Evolutionary conservation across 176 grass and related monocot species (phyloP).

Genomic region (Calamus simplicifolius): DNA sequence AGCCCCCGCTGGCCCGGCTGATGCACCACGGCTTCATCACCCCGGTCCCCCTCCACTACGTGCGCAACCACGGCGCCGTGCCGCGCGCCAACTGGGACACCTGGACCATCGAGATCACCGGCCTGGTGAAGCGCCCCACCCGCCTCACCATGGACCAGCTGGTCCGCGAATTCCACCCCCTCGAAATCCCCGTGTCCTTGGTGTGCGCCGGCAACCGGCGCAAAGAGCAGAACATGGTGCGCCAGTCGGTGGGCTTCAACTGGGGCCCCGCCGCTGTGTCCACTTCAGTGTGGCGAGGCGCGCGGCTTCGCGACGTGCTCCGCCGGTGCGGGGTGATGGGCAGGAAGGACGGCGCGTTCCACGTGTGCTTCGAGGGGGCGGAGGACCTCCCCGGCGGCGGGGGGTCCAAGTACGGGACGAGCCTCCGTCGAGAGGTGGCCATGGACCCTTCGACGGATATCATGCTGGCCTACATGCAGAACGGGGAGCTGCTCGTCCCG

Average conservation of each 20-base stretch:
- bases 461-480: slow-evolving; percentile 89
- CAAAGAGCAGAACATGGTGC: slow-evolving; percentile 83
- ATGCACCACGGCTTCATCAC: slow-evolving; percentile 55
- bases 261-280: slow-evolving; percentile 73
- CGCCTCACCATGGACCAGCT: slow-evolving; percentile 70
- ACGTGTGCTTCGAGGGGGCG: slow-evolving; percentile 77
- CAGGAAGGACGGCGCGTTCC: slow-evolving; percentile 19
- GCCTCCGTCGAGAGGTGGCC: slow-evolving; percentile 41
- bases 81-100: slow-evolving; percentile 56
- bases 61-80: slow-evolving; percentile 70
- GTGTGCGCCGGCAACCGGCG: slow-evolving; percentile 73
- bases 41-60: slow-evolving; percentile 79
- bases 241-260: slow-evolving; percentile 65
- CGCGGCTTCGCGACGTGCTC: slow-evolving; percentile 53
- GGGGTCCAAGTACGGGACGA: slow-evolving; percentile 58
- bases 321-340: slow-evolving; percentile 50
- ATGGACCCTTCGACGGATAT: slow-evolving; percentile 61
- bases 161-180: slow-evolving; percentile 19
- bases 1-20: slow-evolving; percentile 44
- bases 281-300: slow-evolving; percentile 77
- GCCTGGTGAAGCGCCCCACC: slow-evolving; percentile 42
- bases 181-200: slow-evolving; percentile 61
- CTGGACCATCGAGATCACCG: slow-evolving; percentile 61
- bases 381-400: slow-evolving; percentile 65
- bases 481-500: slow-evolving; percentile 50